Conservation (phyloP, 1,139 yeast species). For the Taiozyma sp. region DNA sequence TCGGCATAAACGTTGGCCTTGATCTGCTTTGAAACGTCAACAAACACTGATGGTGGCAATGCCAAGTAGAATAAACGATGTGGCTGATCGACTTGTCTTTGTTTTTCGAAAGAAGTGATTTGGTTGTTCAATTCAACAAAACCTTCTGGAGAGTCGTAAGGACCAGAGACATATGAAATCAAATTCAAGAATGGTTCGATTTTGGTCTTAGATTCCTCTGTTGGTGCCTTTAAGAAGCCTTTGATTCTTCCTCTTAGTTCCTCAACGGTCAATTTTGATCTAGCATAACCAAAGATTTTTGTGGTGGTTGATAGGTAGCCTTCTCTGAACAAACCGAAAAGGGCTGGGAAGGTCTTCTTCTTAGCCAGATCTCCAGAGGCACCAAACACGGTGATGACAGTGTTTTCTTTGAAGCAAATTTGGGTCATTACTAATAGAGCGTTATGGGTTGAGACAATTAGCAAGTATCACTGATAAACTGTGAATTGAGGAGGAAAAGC, state of each 20-base stretch:
- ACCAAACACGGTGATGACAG: slow-evolving; percentile 81
- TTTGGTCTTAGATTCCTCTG: slow-evolving; percentile 40
- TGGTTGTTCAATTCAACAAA: slow-evolving; percentile 49
- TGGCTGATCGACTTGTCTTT: slow-evolving; percentile 39
- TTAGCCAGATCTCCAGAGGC: slow-evolving; percentile 97
- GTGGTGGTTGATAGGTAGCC: slow-evolving; percentile 69
- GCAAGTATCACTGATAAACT: background rate
- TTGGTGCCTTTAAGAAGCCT: slow-evolving; percentile 56
- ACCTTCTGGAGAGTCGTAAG: slow-evolving; percentile 76
- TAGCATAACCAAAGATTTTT: slow-evolving; percentile 86
- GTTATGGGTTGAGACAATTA: background rate
- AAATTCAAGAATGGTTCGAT: slow-evolving; percentile 60
- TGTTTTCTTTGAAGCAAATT: slow-evolving; percentile 48
- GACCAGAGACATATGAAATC: slow-evolving; percentile 67
- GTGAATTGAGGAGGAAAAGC: background rate
- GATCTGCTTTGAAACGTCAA: slow-evolving; percentile 67
- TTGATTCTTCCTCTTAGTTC: slow-evolving; percentile 65
- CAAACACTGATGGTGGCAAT: slow-evolving; percentile 89
- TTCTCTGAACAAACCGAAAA: slow-evolving; percentile 69
- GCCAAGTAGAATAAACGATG: slow-evolving; percentile 89
- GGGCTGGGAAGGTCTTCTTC: slow-evolving; percentile 87
- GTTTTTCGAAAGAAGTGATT: slow-evolving; percentile 55
- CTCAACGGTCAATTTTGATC: slow-evolving; percentile 63
- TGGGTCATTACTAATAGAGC: slow-evolving; percentile 3
- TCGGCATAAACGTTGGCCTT: slow-evolving; percentile 63